Conservation (phyloP, 2,329 filamentous ascomycete species). For the Diaporthe citri region DNA sequence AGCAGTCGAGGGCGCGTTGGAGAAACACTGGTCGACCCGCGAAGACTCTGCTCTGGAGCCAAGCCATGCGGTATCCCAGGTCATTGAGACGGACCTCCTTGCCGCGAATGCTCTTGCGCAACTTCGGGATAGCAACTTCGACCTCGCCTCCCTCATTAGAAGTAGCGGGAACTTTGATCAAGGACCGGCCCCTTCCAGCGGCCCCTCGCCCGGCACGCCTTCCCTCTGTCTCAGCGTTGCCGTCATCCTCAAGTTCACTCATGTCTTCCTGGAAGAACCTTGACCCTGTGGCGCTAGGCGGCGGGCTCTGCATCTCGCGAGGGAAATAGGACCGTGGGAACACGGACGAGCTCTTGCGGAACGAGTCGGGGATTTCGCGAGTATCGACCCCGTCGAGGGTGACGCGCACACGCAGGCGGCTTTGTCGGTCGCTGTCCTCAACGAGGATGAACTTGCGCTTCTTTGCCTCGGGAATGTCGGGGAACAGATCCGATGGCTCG, state of each 20-base stretch:
- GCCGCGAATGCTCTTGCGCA: constrained; percentile 75
- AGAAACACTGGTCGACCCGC: constrained; percentile 87
- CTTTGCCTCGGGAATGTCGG: constrained; percentile 88
- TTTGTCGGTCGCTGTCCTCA: constrained; percentile 86
- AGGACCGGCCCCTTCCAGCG: constrained; percentile 50
- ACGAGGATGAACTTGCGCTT: constrained; percentile 97
- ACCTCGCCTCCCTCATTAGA: constrained; percentile 75
- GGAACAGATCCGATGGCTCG: constrained; percentile 80
- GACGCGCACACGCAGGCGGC: constrained; percentile 87
- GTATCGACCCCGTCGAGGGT: constrained; percentile 95
- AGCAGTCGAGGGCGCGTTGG: constrained; percentile 92
- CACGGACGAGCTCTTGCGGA: constrained; percentile 89
- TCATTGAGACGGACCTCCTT: constrained; percentile 95
- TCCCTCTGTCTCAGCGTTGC: constrained; percentile 64
- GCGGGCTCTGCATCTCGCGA: constrained; percentile 90
- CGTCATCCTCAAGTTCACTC: constrained; percentile 69
- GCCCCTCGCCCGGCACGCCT: constrained; percentile 53
- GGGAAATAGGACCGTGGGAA: constrained; percentile 94
- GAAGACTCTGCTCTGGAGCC: constrained; percentile 95
- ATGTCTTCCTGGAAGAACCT: constrained; percentile 79
- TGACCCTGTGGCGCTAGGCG: constrained; percentile 79
- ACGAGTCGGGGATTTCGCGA: constrained; percentile 95
- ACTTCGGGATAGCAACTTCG: constrained; percentile 80
- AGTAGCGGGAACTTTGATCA: constrained; percentile 73
- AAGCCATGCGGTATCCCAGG: constrained; percentile 93